phyloP scores from a whole-genome alignment of 768 basidiomycete species.

The Coprinopsis marcescibilis region DNA sequence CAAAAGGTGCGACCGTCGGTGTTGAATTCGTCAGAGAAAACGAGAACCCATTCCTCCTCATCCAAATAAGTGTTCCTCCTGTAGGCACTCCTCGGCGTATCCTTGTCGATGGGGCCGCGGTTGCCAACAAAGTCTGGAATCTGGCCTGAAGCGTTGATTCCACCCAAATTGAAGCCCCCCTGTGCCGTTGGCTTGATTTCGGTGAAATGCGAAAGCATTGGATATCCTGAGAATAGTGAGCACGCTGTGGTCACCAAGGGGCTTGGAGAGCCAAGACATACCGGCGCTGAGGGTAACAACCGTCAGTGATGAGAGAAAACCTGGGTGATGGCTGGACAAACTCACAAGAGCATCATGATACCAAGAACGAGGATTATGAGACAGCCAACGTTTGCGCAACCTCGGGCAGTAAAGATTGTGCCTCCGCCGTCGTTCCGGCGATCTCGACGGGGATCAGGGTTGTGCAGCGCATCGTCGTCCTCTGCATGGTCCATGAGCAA shows the following conservation, averaged over 20 bases:
- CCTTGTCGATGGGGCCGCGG: conserved; percentile 62
- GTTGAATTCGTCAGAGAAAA: conserved; percentile 85
- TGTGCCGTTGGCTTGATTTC: conserved; percentile 26
- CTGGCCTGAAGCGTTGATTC: conserved; percentile 66
- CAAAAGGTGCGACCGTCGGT: conserved; percentile 63
- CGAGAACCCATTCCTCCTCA: conserved; percentile 41
- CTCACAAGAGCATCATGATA: conserved; percentile 45
- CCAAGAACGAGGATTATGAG: conserved; percentile 43
- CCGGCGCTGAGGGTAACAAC: conserved; percentile 27
- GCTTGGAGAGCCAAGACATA: conserved; percentile 15
- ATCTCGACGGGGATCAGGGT: conserved; percentile 51
- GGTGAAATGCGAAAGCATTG: conserved; percentile 3
- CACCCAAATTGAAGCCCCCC: conserved; percentile 65
- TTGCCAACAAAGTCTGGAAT: conserved; percentile 49
- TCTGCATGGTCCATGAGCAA: conserved; percentile 37
- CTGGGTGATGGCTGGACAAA: conserved; percentile 13
- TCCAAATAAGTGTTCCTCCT: conserved; percentile 49
- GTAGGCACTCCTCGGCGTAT: conserved; percentile 56
- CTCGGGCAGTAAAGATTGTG: conserved; percentile 51
- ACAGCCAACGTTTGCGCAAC: conserved; percentile 57
- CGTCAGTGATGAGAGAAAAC: neutral
- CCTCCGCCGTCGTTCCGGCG: conserved; percentile 46
- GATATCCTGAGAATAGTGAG: conserved; percentile 4
- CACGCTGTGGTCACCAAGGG: neutral
- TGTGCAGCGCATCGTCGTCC: conserved; percentile 55